Conservation (phyloP, 2,329 filamentous ascomycete genomes). For the Grosmannia clavigera region DNA sequence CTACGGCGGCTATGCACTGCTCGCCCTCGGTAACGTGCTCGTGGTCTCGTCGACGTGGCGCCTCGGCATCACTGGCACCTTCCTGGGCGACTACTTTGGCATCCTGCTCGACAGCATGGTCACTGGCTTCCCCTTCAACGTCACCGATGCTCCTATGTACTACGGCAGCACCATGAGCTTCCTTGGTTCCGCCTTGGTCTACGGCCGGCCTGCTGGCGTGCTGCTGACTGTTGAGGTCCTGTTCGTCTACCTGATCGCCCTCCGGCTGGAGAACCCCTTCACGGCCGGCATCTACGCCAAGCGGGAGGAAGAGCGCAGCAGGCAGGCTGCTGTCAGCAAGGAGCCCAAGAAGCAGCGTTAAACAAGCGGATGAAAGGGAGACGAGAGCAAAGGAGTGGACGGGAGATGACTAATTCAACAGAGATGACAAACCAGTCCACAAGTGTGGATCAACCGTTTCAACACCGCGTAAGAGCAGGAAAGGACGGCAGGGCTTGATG, state of each 20-base stretch:
- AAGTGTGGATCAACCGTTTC: too few species aligned
- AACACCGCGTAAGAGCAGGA: too few species aligned
- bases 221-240: constrained; percentile 64
- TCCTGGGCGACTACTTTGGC: constrained; percentile 96
- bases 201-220: constrained; percentile 77
- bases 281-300: constrained; percentile 87
- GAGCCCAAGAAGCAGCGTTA: constrained; percentile 40
- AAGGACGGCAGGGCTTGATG: too few species aligned
- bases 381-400: neutral
- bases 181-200: constrained; percentile 72
- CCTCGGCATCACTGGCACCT: constrained; percentile 88
- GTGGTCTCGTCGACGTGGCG: constrained; percentile 85
- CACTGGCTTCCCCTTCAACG: constrained; percentile 89
- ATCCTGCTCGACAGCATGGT: constrained; percentile 95
- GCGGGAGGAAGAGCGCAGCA: constrained; percentile 44
- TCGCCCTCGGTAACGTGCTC: constrained; percentile 66
- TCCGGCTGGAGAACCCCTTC: constrained; percentile 87
- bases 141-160: constrained; percentile 91
- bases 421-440: too few species aligned
- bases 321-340: constrained; percentile 5
- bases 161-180: constrained; percentile 89
- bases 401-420: neutral
- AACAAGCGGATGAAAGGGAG: constrained; percentile 6
- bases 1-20: constrained; percentile 56
- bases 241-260: constrained; percentile 65